A percentile compares a stretch with the other conserved stretches of the same genome.
Conservation (phyloP, 768 basidiomycete genomes). For the Suillus variegatus region DNA sequence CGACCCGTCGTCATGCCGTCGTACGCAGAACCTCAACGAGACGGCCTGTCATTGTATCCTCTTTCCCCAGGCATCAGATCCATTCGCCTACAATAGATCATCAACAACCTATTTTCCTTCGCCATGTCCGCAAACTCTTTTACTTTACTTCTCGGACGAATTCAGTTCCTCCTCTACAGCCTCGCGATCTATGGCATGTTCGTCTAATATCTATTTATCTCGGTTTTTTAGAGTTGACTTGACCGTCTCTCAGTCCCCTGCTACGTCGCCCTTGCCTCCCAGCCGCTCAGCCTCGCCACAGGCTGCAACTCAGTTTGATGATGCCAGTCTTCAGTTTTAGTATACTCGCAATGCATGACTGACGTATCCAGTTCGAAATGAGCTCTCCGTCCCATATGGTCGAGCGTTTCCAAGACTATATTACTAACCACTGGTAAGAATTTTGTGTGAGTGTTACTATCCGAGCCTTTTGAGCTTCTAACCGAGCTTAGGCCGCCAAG, state of each 20-base stretch:
- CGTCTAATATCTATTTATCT: background rate
- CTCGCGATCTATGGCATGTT: background rate
- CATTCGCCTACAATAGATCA: background rate
- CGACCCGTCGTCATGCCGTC: background rate
- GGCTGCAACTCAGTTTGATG: background rate
- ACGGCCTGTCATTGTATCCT: background rate
- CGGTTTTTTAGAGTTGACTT: background rate
- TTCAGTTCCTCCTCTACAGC: background rate
- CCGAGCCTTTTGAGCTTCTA: too few relatives aligned
- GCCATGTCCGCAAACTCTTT: background rate
- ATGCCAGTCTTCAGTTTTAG: background rate
- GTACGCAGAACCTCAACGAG: background rate
- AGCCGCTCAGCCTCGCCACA: background rate
- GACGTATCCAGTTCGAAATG: background rate
- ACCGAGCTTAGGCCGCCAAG: too few relatives aligned
- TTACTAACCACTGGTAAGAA: too few relatives aligned
- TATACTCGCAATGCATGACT: background rate
- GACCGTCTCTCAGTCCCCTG: background rate
- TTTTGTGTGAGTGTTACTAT: too few relatives aligned
- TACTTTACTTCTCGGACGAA: background rate
- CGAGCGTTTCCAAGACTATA: too few relatives aligned
- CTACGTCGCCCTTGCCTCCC: background rate
- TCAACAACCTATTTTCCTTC: background rate
- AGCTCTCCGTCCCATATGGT: background rate
- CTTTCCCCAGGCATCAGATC: background rate